These are phyloP conservation scores for Carex pumila DNA, from an alignment of 176 grass and related monocot species.

Conservation along the genomic window DNA sequence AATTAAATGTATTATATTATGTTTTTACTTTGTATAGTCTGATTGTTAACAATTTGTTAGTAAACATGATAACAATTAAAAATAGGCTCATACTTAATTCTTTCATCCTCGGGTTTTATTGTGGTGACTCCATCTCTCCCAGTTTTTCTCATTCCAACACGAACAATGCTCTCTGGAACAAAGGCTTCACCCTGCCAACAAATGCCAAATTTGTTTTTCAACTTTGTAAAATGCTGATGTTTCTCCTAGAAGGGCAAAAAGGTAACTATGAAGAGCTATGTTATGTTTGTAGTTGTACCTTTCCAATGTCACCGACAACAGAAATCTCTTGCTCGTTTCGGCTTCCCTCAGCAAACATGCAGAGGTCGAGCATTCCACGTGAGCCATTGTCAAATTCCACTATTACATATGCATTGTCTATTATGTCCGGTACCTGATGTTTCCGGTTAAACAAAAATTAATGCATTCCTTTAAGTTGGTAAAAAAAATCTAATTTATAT, in stretches of 20 bases:
- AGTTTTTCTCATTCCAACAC: constrained; percentile 56
- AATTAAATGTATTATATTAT: neutral
- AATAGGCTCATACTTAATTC: constrained; percentile 60
- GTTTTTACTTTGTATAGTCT: neutral
- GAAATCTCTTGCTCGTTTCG: constrained; percentile 94
- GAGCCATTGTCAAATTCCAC: constrained; percentile 90
- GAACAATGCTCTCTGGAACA: constrained; percentile 74
- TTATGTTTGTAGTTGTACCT: constrained; percentile 35
- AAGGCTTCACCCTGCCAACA: constrained; percentile 81
- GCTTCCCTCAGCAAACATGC: constrained; percentile 98
- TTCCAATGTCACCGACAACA: constrained; percentile 78
- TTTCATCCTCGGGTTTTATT: constrained; percentile 44
- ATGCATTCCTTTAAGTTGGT: neutral
- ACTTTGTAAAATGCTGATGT: neutral
- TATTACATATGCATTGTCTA: constrained; percentile 93
- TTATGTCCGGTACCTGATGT: constrained; percentile 76
- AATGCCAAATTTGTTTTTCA: neutral
- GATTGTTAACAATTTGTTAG: neutral
- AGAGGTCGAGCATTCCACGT: constrained; percentile 91
- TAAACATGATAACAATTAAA: neutral
- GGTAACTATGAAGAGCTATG: neutral
- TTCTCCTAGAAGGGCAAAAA: neutral
- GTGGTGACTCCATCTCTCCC: constrained; percentile 60
- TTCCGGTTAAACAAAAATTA: neutral
- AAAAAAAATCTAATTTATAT: neutral